These are phyloP conservation scores for Lagenidium sp. DNA, from an alignment of 352 stramenopile species.

Conservation along the genomic window DNA sequence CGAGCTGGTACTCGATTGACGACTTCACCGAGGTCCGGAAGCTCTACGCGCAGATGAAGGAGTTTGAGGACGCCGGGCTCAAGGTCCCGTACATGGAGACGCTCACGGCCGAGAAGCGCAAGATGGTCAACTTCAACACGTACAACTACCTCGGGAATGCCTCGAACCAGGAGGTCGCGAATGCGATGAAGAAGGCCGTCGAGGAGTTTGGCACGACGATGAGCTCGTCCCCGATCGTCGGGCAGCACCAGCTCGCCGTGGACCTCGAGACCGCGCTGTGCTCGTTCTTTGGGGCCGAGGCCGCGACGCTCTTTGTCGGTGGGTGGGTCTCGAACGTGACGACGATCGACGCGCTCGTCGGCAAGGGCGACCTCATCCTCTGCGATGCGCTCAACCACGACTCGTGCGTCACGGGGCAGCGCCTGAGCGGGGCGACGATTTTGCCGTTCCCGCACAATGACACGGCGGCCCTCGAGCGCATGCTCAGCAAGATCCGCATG, in stretches of 20 bases:
- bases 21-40: slow-evolving; percentile 55
- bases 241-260: slow-evolving; percentile 60
- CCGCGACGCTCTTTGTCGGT: slow-evolving; percentile 53
- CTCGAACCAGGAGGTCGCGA: slow-evolving; percentile 36
- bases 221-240: slow-evolving; percentile 75
- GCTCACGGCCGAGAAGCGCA: slow-evolving; percentile 54
- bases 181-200: slow-evolving; percentile 49
- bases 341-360: slow-evolving; percentile 63
- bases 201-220: slow-evolving; percentile 70
- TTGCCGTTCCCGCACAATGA: slow-evolving; percentile 77
- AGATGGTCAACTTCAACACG: slow-evolving; percentile 81
- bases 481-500: slow-evolving; percentile 53
- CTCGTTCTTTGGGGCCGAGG: slow-evolving; percentile 49
- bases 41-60: slow-evolving; percentile 58
- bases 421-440: slow-evolving; percentile 68
- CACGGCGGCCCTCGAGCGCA: slow-evolving; percentile 55
- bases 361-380: slow-evolving; percentile 66
- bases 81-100: slow-evolving; percentile 61
- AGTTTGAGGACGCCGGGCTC: slow-evolving; percentile 65
- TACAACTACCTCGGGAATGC: slow-evolving; percentile 83
- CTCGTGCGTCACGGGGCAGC: slow-evolving; percentile 68
- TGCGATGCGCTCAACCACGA: slow-evolving; percentile 77
- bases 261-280: slow-evolving; percentile 58
- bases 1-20: slow-evolving; percentile 56
- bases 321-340: slow-evolving; percentile 76